Percentiles rank a stretch among this genome's conserved stretches.
phyloP scores from a whole-genome alignment of 2,329 filamentous ascomycete species.

The Capronia epimyces region DNA sequence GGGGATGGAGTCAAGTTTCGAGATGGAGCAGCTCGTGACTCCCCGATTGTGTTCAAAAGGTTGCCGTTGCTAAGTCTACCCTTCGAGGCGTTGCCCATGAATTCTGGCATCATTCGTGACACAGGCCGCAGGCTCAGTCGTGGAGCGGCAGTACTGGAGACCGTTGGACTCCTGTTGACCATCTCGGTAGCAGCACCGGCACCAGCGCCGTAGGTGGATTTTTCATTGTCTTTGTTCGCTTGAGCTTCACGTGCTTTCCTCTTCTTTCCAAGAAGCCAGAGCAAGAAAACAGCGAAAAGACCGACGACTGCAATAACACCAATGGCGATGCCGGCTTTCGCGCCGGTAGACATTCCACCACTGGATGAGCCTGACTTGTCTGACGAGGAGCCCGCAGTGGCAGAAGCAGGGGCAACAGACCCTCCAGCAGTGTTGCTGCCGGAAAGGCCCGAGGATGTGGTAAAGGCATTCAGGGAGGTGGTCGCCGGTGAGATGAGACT shows the following conservation, averaged over 20 bases:
- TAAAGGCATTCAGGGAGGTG: conserved; percentile 14
- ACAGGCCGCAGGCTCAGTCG: conserved; percentile 78
- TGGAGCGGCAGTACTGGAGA: conserved; percentile 55
- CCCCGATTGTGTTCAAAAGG: conserved; percentile 28
- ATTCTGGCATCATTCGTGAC: conserved; percentile 72
- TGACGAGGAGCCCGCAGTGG: conserved; percentile 18
- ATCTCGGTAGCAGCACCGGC: conserved; percentile 33
- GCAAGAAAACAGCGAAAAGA: conserved; percentile 60
- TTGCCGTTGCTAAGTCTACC: conserved; percentile 27
- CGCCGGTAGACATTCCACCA: conserved; percentile 41
- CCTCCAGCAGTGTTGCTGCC: conserved; percentile 4
- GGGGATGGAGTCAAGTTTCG: conserved; percentile 14
- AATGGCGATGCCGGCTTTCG: conserved; percentile 78
- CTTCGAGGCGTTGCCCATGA: conserved; percentile 40
- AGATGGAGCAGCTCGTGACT: conserved; percentile 14
- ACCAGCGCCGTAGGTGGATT: conserved; percentile 40
- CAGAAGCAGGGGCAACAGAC: conserved; percentile 18
- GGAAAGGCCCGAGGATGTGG: conserved; percentile 14
- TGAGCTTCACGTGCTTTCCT: conserved; percentile 51
- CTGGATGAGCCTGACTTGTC: conserved; percentile 27
- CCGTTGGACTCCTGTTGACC: conserved; percentile 34
- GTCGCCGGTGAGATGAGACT: conserved; percentile 9
- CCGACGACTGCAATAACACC: conserved; percentile 68
- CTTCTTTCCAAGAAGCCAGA: conserved; percentile 71
- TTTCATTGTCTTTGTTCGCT: conserved; percentile 57